These are phyloP conservation scores for Aspergillus quadricinctus DNA, from an alignment of 2,329 filamentous ascomycete genomes.

Conservation along the genomic window DNA sequence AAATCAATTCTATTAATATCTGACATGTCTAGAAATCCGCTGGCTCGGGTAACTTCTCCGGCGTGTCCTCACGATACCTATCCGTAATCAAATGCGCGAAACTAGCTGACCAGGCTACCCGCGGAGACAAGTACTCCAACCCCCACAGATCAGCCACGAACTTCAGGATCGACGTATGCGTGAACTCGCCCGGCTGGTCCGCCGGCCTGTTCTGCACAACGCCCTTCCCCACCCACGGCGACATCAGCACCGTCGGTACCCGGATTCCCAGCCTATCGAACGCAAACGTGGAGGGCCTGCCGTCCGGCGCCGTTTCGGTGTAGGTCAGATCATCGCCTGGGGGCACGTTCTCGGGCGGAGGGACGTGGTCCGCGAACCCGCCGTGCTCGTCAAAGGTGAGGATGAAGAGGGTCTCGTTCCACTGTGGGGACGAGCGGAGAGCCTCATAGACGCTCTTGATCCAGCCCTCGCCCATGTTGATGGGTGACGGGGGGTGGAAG, in stretches of 20 bases:
- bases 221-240: slow-evolving; percentile 42
- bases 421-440: slow-evolving; percentile 42
- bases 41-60: slow-evolving; percentile 20
- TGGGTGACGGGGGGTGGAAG: slow-evolving; percentile 44
- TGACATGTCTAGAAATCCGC: slow-evolving; percentile 16
- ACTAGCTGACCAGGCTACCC: slow-evolving; percentile 36
- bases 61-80: slow-evolving; percentile 23
- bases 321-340: slow-evolving; percentile 35
- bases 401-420: slow-evolving; percentile 46
- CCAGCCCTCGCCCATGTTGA: slow-evolving; percentile 43
- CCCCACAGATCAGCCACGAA: slow-evolving; percentile 43
- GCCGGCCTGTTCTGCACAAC: slow-evolving; percentile 37
- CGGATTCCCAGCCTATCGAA: slow-evolving; percentile 43
- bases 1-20: too few species aligned
- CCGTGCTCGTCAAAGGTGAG: slow-evolving; percentile 48
- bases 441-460: slow-evolving; percentile 47
- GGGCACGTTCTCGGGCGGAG: slow-evolving; percentile 39
- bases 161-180: slow-evolving; percentile 43
- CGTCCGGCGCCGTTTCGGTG: slow-evolving; percentile 30
- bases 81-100: slow-evolving; percentile 31
- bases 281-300: slow-evolving; percentile 34
- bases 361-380: slow-evolving; percentile 46
- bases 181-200: slow-evolving; percentile 40
- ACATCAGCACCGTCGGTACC: slow-evolving; percentile 43
- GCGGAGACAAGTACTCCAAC: slow-evolving; percentile 35